Evolutionary conservation across 441 rosid genomes (phyloP).

Genomic region (Erodium texanum): DNA sequence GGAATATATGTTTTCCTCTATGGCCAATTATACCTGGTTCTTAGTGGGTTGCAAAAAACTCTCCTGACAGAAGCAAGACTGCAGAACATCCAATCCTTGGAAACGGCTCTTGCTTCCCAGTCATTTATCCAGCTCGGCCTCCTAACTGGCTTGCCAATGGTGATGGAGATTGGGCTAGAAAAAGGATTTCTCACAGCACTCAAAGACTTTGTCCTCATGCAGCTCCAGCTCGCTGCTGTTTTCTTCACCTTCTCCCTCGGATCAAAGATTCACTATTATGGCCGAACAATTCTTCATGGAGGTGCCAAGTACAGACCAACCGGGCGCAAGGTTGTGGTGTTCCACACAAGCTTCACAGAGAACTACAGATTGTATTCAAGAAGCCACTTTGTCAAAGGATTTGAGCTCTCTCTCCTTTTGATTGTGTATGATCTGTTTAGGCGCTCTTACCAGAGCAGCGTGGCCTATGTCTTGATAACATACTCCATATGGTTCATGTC

Average conservation of each 20-base stretch:
- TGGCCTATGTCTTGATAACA: conserved; percentile 76
- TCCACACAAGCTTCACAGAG: conserved; percentile 88
- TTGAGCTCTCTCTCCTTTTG: conserved; percentile 68
- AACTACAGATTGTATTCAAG: conserved; percentile 86
- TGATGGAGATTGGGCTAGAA: conserved; percentile 96
- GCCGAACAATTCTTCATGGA: conserved; percentile 84
- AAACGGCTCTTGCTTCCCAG: conserved; percentile 96
- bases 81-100: conserved; percentile 73
- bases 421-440: conserved; percentile 80
- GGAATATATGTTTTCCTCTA: conserved; percentile 89
- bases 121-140: conserved; percentile 97
- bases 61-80: conserved; percentile 73
- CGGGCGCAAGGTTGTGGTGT: conserved; percentile 92
- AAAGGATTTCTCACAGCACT: conserved; percentile 86
- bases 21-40: conserved; percentile 93
- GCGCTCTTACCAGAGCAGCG: conserved; percentile 70
- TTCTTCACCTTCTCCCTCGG: conserved; percentile 99
- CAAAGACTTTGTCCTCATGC: conserved; percentile 95
- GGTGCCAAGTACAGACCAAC: conserved; percentile 94
- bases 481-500: conserved; percentile 99
- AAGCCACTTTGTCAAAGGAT: conserved; percentile 91
- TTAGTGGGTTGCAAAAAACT: conserved; percentile 79
- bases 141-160: conserved; percentile 95
- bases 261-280: conserved; percentile 79
- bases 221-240: conserved; percentile 87